These are phyloP conservation scores for Eucalyptus cladocalyx DNA, from an alignment of 345 rosid species.

Conservation along the genomic window DNA sequence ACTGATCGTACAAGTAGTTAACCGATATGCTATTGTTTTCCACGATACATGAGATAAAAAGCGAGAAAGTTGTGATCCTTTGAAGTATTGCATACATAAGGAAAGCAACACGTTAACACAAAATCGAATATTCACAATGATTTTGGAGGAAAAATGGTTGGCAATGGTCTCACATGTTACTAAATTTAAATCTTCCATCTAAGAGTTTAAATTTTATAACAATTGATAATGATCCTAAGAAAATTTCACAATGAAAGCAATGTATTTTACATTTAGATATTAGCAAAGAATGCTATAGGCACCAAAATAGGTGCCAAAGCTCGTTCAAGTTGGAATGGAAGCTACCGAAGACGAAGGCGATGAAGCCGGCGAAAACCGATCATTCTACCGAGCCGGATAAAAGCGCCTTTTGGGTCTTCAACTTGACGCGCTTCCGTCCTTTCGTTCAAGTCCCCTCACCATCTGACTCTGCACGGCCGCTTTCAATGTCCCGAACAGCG, in stretches of 20 bases:
- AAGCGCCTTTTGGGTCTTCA: neutral
- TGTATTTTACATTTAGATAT: neutral
- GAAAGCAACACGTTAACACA: neutral
- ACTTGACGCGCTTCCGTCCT: neutral
- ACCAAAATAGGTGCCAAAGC: too few relatives aligned
- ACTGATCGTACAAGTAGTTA: accelerated
- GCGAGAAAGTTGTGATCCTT: neutral
- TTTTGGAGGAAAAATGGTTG: neutral
- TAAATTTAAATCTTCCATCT: neutral
- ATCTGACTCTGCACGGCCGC: neutral
- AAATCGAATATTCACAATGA: accelerated
- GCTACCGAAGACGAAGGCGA: neutral
- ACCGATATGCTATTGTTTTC: neutral
- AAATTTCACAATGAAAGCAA: too few relatives aligned
- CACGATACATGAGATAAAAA: neutral
- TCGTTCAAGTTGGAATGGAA: neutral
- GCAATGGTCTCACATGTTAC: neutral
- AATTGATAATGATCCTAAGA: accelerated
- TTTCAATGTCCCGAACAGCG: neutral
- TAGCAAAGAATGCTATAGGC: too few relatives aligned
- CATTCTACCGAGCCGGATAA: too few relatives aligned
- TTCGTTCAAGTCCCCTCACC: neutral
- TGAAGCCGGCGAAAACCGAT: neutral
- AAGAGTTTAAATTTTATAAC: too few relatives aligned
- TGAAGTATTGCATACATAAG: too few relatives aligned